Evolutionary conservation across 2,329 filamentous ascomycete species (phyloP), one percentile per base, ranked within the genome.

Genomic region (Fusarium udum): DNA sequence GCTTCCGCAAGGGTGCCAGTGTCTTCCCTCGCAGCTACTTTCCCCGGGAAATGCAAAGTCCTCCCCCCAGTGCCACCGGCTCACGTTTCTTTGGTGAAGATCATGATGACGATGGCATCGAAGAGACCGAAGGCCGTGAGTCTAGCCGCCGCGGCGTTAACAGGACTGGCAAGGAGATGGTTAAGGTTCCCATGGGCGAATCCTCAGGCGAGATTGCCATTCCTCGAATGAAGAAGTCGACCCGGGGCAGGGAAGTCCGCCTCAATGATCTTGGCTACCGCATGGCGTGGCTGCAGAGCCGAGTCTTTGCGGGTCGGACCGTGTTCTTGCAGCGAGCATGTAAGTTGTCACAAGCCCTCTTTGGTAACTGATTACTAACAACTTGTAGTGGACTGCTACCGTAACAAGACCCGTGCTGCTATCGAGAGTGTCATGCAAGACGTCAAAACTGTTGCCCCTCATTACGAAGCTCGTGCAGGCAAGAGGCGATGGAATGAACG

Each of bases 281-380:
- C 52, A 97, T 99, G 93, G 95, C 94, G 55, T 99, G 96, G 95
- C 92, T 95, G 61, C 95, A 98, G 84, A 96, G 95, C 81, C 89
- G 95, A 78, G 93, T 95, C 16, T 98, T 98, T 85, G 92, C 95
- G 3, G 93, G 92, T 18, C 89, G 94, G 76, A 94, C 92, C 45
- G 87, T 97, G 53, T 98, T 98, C 82, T 85, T 98, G 78, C 95
- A 98, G 82, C 91, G 94, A 86, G 95, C 95, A 77, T 85, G 95
- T 97, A 86, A 91, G 95, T 92, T 28, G 24, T 18, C 37, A 42
- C 32, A 39, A 13, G 18, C 26, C 36, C 13, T 37, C 7, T 45
- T 20, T 32, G 20, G 26, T 40, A 42, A 58, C 10, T 31, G 22
- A 24, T 18, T 20, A 56, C 67, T 79, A 51, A 77, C 59, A 32